phyloP scores from a whole-genome alignment of 2,329 filamentous ascomycete species.

The Talaromyces sp. region DNA sequence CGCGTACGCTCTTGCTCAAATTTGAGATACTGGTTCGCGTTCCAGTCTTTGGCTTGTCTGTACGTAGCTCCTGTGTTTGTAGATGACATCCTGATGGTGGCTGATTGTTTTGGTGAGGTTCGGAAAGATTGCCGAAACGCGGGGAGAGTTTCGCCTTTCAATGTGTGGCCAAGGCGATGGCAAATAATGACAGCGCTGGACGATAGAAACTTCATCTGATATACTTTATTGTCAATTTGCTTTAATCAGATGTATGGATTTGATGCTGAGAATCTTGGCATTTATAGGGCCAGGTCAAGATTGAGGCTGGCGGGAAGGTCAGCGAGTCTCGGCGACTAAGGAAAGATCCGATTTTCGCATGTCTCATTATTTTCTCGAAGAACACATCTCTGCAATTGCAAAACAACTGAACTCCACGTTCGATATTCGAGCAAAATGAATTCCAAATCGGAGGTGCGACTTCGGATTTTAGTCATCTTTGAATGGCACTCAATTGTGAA shows the following conservation, averaged over 20 bases:
- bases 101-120: neutral
- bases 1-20: slow-evolving; percentile 54
- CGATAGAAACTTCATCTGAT: slow-evolving; percentile 1
- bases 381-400: neutral
- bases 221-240: neutral
- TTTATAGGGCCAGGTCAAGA: neutral
- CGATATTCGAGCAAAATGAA: neutral
- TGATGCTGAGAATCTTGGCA: neutral
- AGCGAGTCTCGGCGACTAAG: slow-evolving; percentile 6
- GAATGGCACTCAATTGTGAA: neutral
- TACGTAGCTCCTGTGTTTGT: neutral
- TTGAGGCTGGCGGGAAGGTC: neutral
- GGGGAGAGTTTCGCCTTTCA: neutral
- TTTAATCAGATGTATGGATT: neutral
- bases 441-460: neutral
- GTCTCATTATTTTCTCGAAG: neutral
- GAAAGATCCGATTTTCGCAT: slow-evolving; percentile 8
- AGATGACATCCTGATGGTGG: slow-evolving; percentile 5
- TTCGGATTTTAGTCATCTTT: neutral
- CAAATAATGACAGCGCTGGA: neutral
- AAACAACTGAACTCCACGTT: neutral
- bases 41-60: slow-evolving; percentile 46
- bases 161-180: neutral
- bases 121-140: slow-evolving; percentile 11
- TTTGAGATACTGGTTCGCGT: slow-evolving; percentile 56